These are phyloP conservation scores for Dictyostelium firmibasis DNA, from an alignment of 78 protist genomes.

Conservation along the genomic window DNA sequence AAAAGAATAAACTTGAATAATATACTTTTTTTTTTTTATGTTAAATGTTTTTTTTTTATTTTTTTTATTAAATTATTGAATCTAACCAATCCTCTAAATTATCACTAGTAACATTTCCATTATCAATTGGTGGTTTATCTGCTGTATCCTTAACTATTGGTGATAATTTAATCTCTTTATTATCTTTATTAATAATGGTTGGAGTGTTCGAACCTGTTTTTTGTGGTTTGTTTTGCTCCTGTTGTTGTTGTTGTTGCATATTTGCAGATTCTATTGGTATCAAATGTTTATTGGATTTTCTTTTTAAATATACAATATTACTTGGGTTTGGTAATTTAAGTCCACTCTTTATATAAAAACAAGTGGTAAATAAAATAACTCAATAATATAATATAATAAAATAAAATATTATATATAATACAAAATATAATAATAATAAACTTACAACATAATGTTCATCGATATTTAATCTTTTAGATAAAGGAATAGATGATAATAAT, in stretches of 20 bases:
- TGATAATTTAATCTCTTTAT: not conserved
- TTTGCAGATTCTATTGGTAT: not conserved
- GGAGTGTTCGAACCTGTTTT: not conserved
- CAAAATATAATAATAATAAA: not conserved
- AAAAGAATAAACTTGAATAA: not conserved
- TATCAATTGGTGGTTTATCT: not conserved
- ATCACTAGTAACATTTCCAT: not conserved
- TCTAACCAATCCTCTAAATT: conserved; percentile 64
- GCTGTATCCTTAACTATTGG: conserved; percentile 1
- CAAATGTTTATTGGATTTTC: conserved; percentile 52
- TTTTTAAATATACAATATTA: conserved; percentile 9
- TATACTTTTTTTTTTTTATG: not conserved
- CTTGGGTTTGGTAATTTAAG: conserved; percentile 23
- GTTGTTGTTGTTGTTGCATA: not conserved
- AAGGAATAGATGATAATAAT: not conserved
- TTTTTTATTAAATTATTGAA: conserved; percentile 21
- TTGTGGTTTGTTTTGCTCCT: not conserved
- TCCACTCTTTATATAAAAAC: not conserved
- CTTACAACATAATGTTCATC: conserved; percentile 42
- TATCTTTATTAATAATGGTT: not conserved
- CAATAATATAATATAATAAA: no score
- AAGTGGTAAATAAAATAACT: no score
- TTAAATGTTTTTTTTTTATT: not conserved
- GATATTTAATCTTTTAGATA: conserved; percentile 44
- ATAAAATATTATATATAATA: no score